A percentile compares a stretch with the other conserved stretches of the same genome.
phyloP scores from a whole-genome alignment of 148 eudicot species.

The Rheum nobile region DNA sequence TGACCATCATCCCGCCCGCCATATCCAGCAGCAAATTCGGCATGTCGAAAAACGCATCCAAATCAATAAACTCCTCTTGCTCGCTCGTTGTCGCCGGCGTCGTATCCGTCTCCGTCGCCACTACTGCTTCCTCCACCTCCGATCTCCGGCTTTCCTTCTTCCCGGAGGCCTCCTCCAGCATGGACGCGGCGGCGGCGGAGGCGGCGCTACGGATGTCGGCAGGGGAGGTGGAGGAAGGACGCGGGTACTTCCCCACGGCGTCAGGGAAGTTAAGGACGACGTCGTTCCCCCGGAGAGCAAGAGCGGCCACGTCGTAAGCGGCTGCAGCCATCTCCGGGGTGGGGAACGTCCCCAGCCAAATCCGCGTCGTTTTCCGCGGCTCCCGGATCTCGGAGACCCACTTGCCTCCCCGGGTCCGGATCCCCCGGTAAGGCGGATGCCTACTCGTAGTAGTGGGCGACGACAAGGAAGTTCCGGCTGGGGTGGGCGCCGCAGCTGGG shows the following conservation, averaged over 20 bases:
- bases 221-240: constrained; percentile 32
- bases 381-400: constrained; percentile 77
- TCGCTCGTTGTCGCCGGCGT: not conserved
- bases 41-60: constrained; percentile 52
- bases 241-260: constrained; percentile 22
- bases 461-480: not conserved
- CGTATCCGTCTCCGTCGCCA: not conserved
- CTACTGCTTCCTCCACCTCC: not conserved
- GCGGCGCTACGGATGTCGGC: constrained; percentile 41
- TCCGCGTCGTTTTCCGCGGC: constrained; percentile 50
- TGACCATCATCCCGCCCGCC: constrained; percentile 71
- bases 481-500: not conserved
- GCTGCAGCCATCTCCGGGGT: constrained; percentile 66
- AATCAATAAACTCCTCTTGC: constrained; percentile 17
- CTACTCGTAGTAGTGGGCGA: constrained; percentile 11
- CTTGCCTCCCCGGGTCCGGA: constrained; percentile 52
- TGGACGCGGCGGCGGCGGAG: constrained; percentile 27
- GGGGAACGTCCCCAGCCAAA: constrained; percentile 62
- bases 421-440: constrained; percentile 42
- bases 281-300: constrained; percentile 42
- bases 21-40: constrained; percentile 59
- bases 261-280: constrained; percentile 48
- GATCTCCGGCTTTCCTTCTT: not conserved
- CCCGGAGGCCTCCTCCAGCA: not conserved
- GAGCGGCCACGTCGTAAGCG: constrained; percentile 66